A percentile compares a stretch with the other conserved stretches of the same genome.
Conservation (phyloP, 345 rosid genomes). For the Excoecaria cochinchinensis region DNA sequence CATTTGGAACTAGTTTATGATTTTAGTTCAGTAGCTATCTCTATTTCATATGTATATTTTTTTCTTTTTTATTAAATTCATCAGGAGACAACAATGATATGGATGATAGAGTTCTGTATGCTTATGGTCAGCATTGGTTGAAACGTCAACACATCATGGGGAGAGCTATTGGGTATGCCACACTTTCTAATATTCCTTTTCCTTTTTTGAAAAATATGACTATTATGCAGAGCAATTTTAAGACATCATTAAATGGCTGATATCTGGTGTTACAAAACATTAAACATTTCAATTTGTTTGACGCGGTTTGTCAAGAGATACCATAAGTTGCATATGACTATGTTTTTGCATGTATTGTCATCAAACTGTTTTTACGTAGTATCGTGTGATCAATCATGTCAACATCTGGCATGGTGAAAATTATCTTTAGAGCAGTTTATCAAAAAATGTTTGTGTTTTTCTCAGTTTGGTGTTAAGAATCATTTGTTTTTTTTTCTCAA, state of each 20-base stretch:
- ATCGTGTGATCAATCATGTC: background rate
- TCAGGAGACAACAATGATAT: constrained; percentile 64
- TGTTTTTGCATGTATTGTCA: background rate
- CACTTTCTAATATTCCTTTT: background rate
- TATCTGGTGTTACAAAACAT: background rate
- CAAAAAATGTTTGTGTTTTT: background rate
- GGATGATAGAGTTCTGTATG: constrained; percentile 85
- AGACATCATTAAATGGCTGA: background rate
- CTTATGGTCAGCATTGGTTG: constrained; percentile 86
- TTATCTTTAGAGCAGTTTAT: background rate
- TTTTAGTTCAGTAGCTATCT: constrained; percentile 1
- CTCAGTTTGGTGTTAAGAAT: background rate
- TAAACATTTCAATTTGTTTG: background rate
- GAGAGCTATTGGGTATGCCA: constrained; percentile 78
- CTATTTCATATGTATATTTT: constrained; percentile 11
- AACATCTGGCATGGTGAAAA: background rate
- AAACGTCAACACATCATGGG: constrained; percentile 85
- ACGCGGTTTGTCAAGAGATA: background rate
- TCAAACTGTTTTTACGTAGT: background rate
- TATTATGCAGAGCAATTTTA: background rate
- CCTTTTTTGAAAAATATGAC: background rate
- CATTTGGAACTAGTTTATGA: background rate
- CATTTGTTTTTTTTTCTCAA: background rate
- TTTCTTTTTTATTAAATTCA: background rate
- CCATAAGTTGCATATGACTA: too few species aligned